A percentile compares a stretch with the other conserved stretches of the same genome.
phyloP scores from a whole-genome alignment of 306 rosid species.

The Cicer chorassanicum region DNA sequence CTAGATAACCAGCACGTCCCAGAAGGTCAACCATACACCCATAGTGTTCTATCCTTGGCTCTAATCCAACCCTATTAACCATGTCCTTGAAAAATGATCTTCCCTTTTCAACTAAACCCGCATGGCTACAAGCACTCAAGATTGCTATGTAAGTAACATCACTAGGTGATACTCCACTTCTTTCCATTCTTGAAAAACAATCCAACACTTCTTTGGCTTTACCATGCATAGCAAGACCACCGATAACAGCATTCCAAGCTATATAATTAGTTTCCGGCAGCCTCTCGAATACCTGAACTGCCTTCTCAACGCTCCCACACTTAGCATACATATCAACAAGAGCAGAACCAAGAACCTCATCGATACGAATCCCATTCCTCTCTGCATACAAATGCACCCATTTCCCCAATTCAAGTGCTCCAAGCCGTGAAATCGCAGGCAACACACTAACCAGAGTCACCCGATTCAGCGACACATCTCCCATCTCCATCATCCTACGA shows the following conservation, averaged over 20 bases:
- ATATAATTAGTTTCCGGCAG: constrained; percentile 65
- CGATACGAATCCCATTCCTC: constrained; percentile 56
- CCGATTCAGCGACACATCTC: constrained; percentile 57
- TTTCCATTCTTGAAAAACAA: constrained; percentile 61
- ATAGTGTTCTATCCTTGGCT: constrained; percentile 79
- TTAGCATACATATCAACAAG: constrained; percentile 76
- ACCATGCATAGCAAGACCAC: constrained; percentile 84
- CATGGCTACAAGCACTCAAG: constrained; percentile 82
- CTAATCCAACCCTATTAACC: constrained; percentile 56
- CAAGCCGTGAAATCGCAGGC: constrained; percentile 73
- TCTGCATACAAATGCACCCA: constrained; percentile 75
- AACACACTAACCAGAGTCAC: constrained; percentile 75
- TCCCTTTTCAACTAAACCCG: constrained; percentile 71
- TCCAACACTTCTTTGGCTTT: constrained; percentile 53
- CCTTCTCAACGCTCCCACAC: constrained; percentile 82
- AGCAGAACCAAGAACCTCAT: constrained; percentile 82
- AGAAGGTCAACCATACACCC: constrained; percentile 84
- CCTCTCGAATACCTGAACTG: constrained; percentile 68
- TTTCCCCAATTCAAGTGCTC: constrained; percentile 73
- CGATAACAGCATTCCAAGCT: constrained; percentile 70
- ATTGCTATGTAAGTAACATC: constrained; percentile 70
- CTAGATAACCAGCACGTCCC: constrained; percentile 68
- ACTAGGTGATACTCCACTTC: constrained; percentile 60
- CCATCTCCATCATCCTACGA: constrained; percentile 65
- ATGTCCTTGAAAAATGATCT: constrained; percentile 62